A percentile compares a stretch with the other conserved stretches of the same genome.
Conservation (phyloP, 75 land plant species). For the Ceratopteris richardii region DNA sequence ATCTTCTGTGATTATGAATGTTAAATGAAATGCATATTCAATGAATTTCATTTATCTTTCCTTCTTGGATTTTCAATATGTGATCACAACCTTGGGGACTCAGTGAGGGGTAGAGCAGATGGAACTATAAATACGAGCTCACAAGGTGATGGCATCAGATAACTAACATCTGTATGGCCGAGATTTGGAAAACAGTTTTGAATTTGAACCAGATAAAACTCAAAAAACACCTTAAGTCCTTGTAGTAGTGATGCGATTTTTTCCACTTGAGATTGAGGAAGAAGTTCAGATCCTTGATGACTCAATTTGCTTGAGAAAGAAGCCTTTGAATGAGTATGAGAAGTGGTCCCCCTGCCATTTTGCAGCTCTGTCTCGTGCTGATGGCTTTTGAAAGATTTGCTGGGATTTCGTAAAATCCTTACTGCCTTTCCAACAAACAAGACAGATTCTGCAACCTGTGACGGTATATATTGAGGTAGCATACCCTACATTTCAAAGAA, state of each 20-base stretch:
- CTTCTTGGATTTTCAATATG: too few species aligned
- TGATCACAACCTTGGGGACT: too few species aligned
- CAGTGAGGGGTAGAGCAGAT: too few species aligned
- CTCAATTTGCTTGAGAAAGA: constrained; percentile 11
- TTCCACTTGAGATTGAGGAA: constrained; percentile 85
- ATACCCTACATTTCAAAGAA: constrained; percentile 58
- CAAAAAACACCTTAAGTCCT: constrained; percentile 59
- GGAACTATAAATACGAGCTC: too few species aligned
- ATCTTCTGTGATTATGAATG: too few species aligned
- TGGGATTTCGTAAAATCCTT: constrained; percentile 88
- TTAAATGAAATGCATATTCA: too few species aligned
- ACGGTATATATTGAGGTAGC: constrained; percentile 89
- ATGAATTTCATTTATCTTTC: too few species aligned
- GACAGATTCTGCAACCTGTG: constrained; percentile 92
- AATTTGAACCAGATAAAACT: too few species aligned
- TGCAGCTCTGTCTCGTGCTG: constrained; percentile 25
- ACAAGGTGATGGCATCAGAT: too few species aligned
- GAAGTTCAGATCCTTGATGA: constrained; percentile 54
- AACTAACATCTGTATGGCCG: too few species aligned
- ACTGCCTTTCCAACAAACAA: constrained; percentile 97
- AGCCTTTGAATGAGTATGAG: constrained; percentile 29
- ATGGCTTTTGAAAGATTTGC: constrained; percentile 54
- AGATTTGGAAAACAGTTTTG: too few species aligned
- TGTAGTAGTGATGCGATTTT: constrained; percentile 75
- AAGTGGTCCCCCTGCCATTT: constrained; percentile 26